Evolutionary conservation across 352 stramenopile genomes (phyloP).

Genomic region (Pythium phragmitis): DNA sequence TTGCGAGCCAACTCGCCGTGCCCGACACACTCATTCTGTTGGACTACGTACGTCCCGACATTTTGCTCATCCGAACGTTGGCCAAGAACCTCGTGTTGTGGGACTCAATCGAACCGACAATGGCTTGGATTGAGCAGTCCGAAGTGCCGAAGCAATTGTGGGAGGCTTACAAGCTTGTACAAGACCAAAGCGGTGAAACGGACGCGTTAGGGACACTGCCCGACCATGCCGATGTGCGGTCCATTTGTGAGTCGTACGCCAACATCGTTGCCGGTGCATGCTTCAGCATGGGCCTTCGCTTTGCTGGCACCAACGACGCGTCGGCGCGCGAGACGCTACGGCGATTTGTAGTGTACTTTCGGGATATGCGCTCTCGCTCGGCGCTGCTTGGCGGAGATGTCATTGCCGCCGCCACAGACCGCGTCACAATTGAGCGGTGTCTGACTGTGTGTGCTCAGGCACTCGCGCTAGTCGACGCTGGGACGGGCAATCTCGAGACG

Average conservation of each 20-base stretch:
- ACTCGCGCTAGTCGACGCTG: slow-evolving; percentile 95
- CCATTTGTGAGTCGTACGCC: slow-evolving; percentile 93
- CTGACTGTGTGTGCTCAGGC: slow-evolving; percentile 90
- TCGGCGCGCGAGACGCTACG: slow-evolving; percentile 61
- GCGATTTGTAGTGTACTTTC: slow-evolving; percentile 73
- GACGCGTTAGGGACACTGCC: slow-evolving; percentile 17
- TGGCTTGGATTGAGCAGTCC: slow-evolving; percentile 87
- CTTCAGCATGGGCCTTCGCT: slow-evolving; percentile 94
- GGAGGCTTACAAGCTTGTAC: slow-evolving; percentile 44
- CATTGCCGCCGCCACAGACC: slow-evolving; percentile 65
- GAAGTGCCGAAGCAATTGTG: slow-evolving; percentile 60
- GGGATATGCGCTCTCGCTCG: slow-evolving; percentile 57
- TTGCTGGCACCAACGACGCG: slow-evolving; percentile 84
- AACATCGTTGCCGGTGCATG: slow-evolving; percentile 94
- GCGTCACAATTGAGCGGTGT: slow-evolving; percentile 92
- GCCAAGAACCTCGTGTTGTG: slow-evolving; percentile 95
- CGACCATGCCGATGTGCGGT: slow-evolving; percentile 75
- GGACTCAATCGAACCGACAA: slow-evolving; percentile 89
- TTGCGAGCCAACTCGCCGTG: slow-evolving; percentile 85
- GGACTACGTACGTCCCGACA: slow-evolving; percentile 95
- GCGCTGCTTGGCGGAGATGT: slow-evolving; percentile 40
- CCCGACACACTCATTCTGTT: slow-evolving; percentile 95
- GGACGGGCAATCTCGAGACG: slow-evolving; percentile 93
- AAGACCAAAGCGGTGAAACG: neutral
- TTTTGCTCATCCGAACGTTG: slow-evolving; percentile 93